Conservation (phyloP, 176 grass and related monocot species). For the Coix lacrymajobi region DNA sequence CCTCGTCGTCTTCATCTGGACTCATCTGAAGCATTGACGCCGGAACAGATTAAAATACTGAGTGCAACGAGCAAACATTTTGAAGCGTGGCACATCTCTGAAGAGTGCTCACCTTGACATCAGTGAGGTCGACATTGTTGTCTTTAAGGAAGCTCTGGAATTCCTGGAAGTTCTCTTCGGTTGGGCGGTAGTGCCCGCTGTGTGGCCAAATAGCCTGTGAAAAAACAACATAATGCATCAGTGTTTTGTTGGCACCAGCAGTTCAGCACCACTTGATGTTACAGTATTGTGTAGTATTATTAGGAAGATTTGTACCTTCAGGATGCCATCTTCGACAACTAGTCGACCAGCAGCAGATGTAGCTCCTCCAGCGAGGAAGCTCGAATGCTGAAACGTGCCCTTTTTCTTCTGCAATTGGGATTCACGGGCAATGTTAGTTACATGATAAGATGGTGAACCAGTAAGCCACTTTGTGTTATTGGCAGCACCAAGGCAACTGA, state of each 20-base stretch:
- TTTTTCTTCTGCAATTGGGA: slow-evolving; percentile 81
- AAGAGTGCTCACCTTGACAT: slow-evolving; percentile 61
- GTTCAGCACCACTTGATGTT: neutral
- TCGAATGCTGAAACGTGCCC: slow-evolving; percentile 95
- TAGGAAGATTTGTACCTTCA: slow-evolving; percentile 49
- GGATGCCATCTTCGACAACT: slow-evolving; percentile 65
- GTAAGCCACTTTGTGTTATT: neutral
- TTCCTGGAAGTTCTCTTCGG: slow-evolving; percentile 89
- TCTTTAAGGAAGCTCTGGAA: slow-evolving; percentile 82
- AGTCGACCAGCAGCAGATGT: slow-evolving; percentile 85
- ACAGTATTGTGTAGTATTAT: neutral
- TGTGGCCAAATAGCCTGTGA: slow-evolving; percentile 87
- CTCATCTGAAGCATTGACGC: slow-evolving; percentile 54
- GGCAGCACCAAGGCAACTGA: neutral
- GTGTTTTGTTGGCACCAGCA: neutral
- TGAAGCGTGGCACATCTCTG: neutral
- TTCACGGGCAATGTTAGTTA: slow-evolving; percentile 22
- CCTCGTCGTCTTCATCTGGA: slow-evolving; percentile 62
- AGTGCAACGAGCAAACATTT: neutral
- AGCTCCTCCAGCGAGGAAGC: slow-evolving; percentile 91
- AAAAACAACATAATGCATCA: slow-evolving; percentile 4
- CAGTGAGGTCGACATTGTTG: slow-evolving; percentile 72
- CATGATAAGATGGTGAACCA: neutral
- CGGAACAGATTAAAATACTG: neutral
- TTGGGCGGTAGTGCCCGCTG: slow-evolving; percentile 87